Evolutionary conservation across 1,284 basidiomycete species (phyloP).

Genomic region (Quambalaria eucalypti): DNA sequence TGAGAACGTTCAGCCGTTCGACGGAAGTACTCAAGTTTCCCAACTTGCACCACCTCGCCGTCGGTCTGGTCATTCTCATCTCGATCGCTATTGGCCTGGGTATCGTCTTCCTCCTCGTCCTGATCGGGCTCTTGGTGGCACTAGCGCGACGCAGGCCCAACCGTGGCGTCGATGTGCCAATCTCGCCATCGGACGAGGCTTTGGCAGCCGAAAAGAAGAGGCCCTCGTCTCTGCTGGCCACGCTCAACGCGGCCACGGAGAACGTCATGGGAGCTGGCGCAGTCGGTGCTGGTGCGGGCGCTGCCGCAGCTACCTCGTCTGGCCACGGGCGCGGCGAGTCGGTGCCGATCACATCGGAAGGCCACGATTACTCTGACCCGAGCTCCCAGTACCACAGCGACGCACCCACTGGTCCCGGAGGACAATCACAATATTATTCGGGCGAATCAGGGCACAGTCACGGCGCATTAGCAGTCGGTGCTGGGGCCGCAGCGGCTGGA

Average conservation of each 20-base stretch:
- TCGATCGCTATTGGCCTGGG: conserved; percentile 93
- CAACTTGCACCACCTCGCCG: conserved; percentile 54
- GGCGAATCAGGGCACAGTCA: conserved; percentile 12
- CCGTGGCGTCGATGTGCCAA: conserved; percentile 16
- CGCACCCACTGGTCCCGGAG: conserved; percentile 21
- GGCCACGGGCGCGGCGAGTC: conserved; percentile 1
- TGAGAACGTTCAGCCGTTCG: conserved; percentile 65
- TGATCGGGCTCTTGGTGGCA: conserved; percentile 81
- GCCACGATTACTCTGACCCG: background rate
- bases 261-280: conserved; percentile 77
- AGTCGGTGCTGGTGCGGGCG: conserved; percentile 55
- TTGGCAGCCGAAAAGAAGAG: conserved; percentile 31
- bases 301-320: conserved; percentile 5
- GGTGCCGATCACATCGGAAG: background rate
- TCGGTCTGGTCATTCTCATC: conserved; percentile 87
- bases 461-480: conserved; percentile 50
- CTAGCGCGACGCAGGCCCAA: conserved; percentile 48
- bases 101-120: conserved; percentile 79
- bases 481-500: conserved; percentile 9
- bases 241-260: conserved; percentile 56
- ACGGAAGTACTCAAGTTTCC: conserved; percentile 47
- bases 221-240: conserved; percentile 35
- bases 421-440: conserved; percentile 45
- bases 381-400: conserved; percentile 19
- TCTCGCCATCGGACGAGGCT: conserved; percentile 26